A percentile compares a stretch with the other conserved stretches of the same genome.
Conservation (phyloP, 805 yeast genomes). For the Komagataella populi region DNA sequence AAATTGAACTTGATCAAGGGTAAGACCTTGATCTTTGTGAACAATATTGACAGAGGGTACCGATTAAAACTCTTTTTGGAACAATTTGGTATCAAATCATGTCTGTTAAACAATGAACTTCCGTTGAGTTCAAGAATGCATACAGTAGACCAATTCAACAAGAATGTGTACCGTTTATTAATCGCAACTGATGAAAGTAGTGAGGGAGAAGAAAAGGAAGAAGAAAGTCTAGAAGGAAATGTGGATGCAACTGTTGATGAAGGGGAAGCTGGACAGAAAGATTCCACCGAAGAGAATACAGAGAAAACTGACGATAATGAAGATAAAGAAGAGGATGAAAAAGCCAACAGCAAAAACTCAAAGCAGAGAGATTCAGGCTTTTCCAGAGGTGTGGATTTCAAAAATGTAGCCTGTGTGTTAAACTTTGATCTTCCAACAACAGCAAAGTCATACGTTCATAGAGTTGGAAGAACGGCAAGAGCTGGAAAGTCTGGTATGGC, state of each 20-base stretch:
- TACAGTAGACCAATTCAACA: slow-evolving; percentile 90
- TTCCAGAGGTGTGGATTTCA: slow-evolving; percentile 93
- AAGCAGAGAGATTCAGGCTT: slow-evolving; percentile 72
- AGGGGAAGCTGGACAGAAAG: slow-evolving; percentile 10
- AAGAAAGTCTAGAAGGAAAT: slow-evolving; percentile 20
- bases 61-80: slow-evolving; percentile 81
- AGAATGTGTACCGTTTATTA: slow-evolving; percentile 69
- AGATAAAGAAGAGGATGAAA: neutral
- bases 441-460: slow-evolving; percentile 79
- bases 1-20: slow-evolving; percentile 83
- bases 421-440: slow-evolving; percentile 90
- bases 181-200: slow-evolving; percentile 92
- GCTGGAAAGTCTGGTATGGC: slow-evolving; percentile 95
- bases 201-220: slow-evolving; percentile 38
- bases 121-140: slow-evolving; percentile 90
- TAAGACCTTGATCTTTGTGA: slow-evolving; percentile 81
- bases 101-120: slow-evolving; percentile 82
- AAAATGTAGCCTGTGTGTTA: slow-evolving; percentile 89
- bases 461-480: slow-evolving; percentile 96
- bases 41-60: slow-evolving; percentile 91
- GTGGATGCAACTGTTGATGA: slow-evolving; percentile 42
- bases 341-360: slow-evolving; percentile 9
- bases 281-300: neutral
- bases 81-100: slow-evolving; percentile 84
- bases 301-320: slow-evolving; percentile 9